phyloP scores from a whole-genome alignment of 2,329 filamentous ascomycete genomes.

The Emergomyces pasteurianus region DNA sequence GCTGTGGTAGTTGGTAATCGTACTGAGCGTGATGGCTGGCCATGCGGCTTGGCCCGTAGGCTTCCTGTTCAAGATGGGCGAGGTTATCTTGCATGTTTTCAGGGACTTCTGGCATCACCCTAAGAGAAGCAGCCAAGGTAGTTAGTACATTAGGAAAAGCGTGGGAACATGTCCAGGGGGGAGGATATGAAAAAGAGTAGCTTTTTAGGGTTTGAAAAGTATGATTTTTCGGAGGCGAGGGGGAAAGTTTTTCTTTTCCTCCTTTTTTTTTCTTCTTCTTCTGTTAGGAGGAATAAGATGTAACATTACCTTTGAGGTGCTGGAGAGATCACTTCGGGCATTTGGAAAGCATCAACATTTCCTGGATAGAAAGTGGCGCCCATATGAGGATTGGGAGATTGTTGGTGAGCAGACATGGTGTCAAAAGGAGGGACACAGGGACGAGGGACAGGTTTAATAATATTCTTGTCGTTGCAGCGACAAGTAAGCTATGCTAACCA shows the following conservation, averaged over 20 bases:
- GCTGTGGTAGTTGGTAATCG: slow-evolving; percentile 12
- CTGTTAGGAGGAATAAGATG: no score
- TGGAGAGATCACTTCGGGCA: slow-evolving; percentile 58
- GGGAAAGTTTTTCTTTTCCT: not conserved
- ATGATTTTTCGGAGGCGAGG: not conserved
- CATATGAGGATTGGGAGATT: slow-evolving; percentile 32
- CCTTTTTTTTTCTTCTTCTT: not conserved
- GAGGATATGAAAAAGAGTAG: not conserved
- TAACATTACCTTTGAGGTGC: slow-evolving; percentile 53
- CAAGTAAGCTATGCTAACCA: not conserved
- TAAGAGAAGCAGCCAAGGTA: slow-evolving; percentile 27
- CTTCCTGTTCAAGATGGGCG: slow-evolving; percentile 78
- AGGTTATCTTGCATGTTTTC: slow-evolving; percentile 94
- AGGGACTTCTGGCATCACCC: slow-evolving; percentile 88
- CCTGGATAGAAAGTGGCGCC: slow-evolving; percentile 58
- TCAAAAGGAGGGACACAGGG: slow-evolving; percentile 2
- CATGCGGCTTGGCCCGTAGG: slow-evolving; percentile 39
- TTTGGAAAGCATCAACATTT: slow-evolving; percentile 55
- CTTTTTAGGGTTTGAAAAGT: not conserved
- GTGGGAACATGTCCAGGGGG: not conserved
- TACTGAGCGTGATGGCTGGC: slow-evolving; percentile 23
- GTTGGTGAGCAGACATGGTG: slow-evolving; percentile 24
- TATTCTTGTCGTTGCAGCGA: not conserved
- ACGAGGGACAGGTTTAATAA: slow-evolving; percentile 3
- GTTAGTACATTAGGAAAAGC: not conserved